Percentiles rank a stretch among this genome's conserved stretches.
These are phyloP conservation scores for Trichocomaceae sp. DNA, from an alignment of 2,329 filamentous ascomycete species.

Conservation along the genomic window DNA sequence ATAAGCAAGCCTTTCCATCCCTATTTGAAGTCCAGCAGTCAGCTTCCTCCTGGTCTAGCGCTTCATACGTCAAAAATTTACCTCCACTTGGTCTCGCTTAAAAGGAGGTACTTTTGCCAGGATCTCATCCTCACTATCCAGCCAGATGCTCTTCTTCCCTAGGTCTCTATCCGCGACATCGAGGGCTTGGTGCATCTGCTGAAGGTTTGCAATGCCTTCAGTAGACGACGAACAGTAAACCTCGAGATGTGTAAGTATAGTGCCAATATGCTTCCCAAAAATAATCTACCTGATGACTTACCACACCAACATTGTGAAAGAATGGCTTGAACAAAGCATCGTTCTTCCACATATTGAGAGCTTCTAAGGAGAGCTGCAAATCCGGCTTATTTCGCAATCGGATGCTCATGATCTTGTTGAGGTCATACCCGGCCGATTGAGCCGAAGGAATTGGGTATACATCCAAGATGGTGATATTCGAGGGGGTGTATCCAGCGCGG, in stretches of 20 bases:
- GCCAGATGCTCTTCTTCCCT: conserved; percentile 37
- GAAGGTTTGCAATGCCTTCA: conserved; percentile 28
- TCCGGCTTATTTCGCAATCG: conserved; percentile 63
- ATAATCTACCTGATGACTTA: conserved; percentile 30
- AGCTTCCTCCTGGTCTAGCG: neutral
- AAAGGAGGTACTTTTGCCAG: conserved; percentile 36
- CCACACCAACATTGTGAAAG: conserved; percentile 56
- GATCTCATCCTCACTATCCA: conserved; percentile 42
- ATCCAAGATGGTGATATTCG: conserved; percentile 53
- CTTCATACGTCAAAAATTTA: conserved; percentile 9
- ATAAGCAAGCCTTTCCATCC: conserved; percentile 44
- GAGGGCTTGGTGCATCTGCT: too few relatives aligned
- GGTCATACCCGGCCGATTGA: conserved; percentile 61
- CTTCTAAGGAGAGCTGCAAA: conserved; percentile 59
- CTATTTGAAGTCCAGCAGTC: conserved; percentile 14
- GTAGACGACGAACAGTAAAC: conserved; percentile 30
- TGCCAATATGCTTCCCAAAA: too few relatives aligned
- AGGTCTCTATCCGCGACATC: conserved; percentile 18
- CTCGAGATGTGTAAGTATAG: neutral
- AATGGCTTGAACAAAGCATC: conserved; percentile 44
- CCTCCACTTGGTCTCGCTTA: conserved; percentile 35
- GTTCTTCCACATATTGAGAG: conserved; percentile 51
- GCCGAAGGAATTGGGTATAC: conserved; percentile 47
- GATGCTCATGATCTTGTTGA: conserved; percentile 65
- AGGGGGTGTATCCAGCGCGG: conserved; percentile 38